These are phyloP conservation scores for Rhipidocladum racemiflorum DNA, from an alignment of 176 grass and related monocot genomes.

Conservation along the genomic window DNA sequence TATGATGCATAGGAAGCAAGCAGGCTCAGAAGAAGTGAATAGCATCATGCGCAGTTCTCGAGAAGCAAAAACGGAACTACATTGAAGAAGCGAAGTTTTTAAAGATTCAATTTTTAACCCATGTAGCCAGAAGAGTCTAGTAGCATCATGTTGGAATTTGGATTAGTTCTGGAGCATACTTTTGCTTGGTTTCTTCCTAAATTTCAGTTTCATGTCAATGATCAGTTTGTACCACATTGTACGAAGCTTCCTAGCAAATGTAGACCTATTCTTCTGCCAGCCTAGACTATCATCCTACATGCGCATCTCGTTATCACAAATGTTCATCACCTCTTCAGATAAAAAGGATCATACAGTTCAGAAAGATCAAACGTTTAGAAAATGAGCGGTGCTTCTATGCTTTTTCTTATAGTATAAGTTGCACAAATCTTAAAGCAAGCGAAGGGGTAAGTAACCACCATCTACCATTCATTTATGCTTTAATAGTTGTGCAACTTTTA, in stretches of 20 bases:
- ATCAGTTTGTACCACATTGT: conserved; percentile 8
- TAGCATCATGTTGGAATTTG: not conserved
- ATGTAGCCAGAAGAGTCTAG: no score
- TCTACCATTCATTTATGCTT: no score
- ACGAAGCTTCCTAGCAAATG: not conserved
- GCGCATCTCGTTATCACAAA: not conserved
- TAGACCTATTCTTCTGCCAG: conserved; percentile 15
- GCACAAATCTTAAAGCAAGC: no score
- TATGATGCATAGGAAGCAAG: conserved; percentile 45
- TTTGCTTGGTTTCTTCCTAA: conserved; percentile 2
- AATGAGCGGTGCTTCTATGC: not conserved
- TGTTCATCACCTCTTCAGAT: not conserved
- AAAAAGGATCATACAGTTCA: not conserved
- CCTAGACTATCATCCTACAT: not conserved
- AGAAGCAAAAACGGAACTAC: not conserved
- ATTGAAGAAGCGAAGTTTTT: not conserved
- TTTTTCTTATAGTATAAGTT: no score
- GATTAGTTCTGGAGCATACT: conserved; percentile 14
- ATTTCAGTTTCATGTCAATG: not conserved
- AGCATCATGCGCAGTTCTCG: not conserved
- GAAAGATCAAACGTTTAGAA: not conserved
- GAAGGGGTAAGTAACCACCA: no score
- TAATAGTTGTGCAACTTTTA: no score
- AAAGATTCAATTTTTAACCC: no score
- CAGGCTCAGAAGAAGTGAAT: not conserved